Conservation (phyloP, 345 rosid genomes). For the Pistacia vera region DNA sequence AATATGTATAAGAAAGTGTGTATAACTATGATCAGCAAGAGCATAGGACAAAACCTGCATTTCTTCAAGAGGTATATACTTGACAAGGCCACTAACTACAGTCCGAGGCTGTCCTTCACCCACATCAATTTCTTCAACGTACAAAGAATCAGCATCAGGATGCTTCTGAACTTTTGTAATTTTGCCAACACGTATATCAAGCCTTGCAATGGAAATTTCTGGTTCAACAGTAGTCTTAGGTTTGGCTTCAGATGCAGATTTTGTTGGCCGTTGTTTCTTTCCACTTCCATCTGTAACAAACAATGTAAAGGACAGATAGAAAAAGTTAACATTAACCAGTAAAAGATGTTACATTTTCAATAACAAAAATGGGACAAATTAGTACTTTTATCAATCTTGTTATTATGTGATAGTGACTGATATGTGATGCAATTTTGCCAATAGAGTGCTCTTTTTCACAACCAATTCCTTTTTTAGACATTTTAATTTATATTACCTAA, state of each 20-base stretch:
- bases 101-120: constrained; percentile 73
- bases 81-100: constrained; percentile 88
- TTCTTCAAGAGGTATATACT: constrained; percentile 75
- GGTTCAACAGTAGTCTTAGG: constrained; percentile 48
- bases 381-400: background rate
- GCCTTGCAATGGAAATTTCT: constrained; percentile 75
- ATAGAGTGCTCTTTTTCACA: no score
- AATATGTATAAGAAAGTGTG: background rate
- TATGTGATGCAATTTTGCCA: no score
- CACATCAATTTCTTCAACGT: constrained; percentile 87
- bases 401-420: no score
- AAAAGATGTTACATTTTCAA: background rate
- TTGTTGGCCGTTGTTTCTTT: constrained; percentile 62
- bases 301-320: background rate
- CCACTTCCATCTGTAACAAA: constrained; percentile 45
- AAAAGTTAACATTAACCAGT: background rate
- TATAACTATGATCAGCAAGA: background rate
- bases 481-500: background rate
- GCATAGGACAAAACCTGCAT: constrained; percentile 63
- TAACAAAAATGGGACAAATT: background rate
- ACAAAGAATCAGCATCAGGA: constrained; percentile 81
- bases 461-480: background rate
- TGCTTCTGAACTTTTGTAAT: constrained; percentile 74
- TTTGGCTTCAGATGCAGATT: constrained; percentile 48
- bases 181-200: constrained; percentile 84